Conservation (phyloP, 73 alveolate species). For the Paraurostyla sp. region DNA sequence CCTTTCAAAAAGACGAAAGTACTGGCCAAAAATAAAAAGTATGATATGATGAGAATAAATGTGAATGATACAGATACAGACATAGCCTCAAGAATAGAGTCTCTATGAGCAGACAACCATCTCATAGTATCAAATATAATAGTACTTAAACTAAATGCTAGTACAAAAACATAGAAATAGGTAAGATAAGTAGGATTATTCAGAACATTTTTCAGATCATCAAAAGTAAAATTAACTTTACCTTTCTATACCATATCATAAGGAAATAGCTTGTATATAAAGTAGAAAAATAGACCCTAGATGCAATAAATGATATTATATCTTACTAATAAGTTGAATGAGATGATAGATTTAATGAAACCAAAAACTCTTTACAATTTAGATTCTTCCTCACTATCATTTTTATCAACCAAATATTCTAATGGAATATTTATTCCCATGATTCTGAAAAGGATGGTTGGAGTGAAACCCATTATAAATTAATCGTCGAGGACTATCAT, state of each 20-base stretch:
- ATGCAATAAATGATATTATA: not conserved
- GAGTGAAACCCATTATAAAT: constrained; percentile 14
- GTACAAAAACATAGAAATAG: not conserved
- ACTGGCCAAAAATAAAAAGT: constrained; percentile 29
- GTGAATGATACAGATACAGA: not conserved
- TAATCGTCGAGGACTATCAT: constrained; percentile 63
- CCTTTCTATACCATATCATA: constrained; percentile 4
- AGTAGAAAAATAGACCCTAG: constrained; percentile 28
- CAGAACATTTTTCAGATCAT: constrained; percentile 9
- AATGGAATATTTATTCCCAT: constrained; percentile 6
- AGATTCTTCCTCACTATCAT: not conserved
- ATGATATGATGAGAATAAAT: not conserved
- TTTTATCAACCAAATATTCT: constrained; percentile 1
- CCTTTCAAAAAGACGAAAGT: constrained; percentile 70
- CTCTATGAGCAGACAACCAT: constrained; percentile 18
- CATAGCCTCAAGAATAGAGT: not conserved
- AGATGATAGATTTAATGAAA: not conserved
- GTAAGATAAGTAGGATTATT: not conserved
- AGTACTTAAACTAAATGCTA: not conserved
- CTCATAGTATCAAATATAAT: not conserved
- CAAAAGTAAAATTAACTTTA: constrained; percentile 61
- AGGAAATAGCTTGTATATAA: not conserved
- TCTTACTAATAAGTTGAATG: not conserved
- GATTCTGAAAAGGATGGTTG: not conserved
- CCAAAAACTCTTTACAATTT: not conserved